Evolutionary conservation across 2,329 filamentous ascomycete genomes (phyloP).

Genomic region (Botrytis byssoidea): DNA sequence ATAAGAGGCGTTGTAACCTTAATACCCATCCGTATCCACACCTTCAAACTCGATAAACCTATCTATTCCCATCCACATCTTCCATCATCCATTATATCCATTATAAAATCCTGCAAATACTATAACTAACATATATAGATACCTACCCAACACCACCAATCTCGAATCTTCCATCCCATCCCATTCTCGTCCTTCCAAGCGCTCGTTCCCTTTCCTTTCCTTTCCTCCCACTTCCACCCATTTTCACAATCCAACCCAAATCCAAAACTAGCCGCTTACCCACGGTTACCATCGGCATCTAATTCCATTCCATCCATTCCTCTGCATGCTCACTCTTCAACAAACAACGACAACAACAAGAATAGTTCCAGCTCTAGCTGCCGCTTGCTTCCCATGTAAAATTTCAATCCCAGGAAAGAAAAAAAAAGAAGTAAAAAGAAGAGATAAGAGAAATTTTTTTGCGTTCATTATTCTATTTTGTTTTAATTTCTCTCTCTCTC

Average conservation of each 20-base stretch:
- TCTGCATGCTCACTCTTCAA: no score
- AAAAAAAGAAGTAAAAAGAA: no score
- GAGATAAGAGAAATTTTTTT: no score
- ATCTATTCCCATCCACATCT: neutral
- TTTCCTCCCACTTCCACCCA: neutral
- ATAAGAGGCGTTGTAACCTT: neutral
- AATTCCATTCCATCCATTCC: no score
- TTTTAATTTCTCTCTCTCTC: no score
- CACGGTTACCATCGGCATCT: neutral
- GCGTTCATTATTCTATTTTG: no score
- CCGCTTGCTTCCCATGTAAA: no score
- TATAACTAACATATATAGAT: neutral
- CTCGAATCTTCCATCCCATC: neutral
- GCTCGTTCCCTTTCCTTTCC: neutral
- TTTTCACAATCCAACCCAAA: neutral
- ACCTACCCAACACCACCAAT: neutral
- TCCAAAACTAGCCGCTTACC: fast-evolving
- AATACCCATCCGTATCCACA: neutral
- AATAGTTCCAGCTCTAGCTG: no score
- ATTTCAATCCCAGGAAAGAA: no score
- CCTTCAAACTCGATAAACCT: neutral
- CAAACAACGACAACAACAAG: no score
- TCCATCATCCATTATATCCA: no score
- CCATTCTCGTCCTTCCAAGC: neutral
- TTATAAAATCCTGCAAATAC: neutral